A percentile compares a stretch with the other conserved stretches of the same genome.
Evolutionary conservation across 2,329 filamentous ascomycete species (phyloP).

Genomic region (Cyanodermella asteris): DNA sequence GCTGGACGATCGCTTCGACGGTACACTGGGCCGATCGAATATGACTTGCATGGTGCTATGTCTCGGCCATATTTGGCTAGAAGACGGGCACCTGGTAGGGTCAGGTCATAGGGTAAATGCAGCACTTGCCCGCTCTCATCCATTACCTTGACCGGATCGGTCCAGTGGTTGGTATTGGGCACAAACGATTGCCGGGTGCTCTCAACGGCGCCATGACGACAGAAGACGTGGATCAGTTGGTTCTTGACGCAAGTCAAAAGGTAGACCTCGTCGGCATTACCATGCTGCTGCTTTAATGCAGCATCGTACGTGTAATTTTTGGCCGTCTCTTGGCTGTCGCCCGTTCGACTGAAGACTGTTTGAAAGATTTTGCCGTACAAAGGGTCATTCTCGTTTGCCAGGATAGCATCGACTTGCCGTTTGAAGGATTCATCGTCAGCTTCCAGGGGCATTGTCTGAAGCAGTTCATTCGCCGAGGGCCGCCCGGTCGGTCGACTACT

Average conservation of each 20-base stretch:
- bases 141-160: conserved; percentile 49
- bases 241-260: conserved; percentile 54
- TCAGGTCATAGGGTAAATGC: conserved; percentile 86
- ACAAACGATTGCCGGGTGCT: conserved; percentile 52
- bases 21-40: conserved; percentile 73
- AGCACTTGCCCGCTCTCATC: conserved; percentile 70
- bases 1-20: conserved; percentile 50
- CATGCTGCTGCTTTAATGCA: conserved; percentile 3
- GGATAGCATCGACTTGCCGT: no score
- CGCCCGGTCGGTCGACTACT: conserved; percentile 64
- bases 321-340: conserved; percentile 4
- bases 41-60: conserved; percentile 46
- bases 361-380: conserved; percentile 2
- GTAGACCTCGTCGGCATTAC: conserved; percentile 36
- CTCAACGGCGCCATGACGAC: conserved; percentile 73
- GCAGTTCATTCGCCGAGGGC: conserved; percentile 59
- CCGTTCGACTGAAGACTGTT: conserved; percentile 5
- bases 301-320: neutral
- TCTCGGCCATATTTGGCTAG: conserved; percentile 49
- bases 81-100: conserved; percentile 65
- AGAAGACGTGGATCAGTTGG: conserved; percentile 55
- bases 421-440: no score
- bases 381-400: neutral
- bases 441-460: no score
- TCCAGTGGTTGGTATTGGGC: conserved; percentile 61